Conservation (phyloP, 305 asterid species). For the Ajuga reptans region DNA sequence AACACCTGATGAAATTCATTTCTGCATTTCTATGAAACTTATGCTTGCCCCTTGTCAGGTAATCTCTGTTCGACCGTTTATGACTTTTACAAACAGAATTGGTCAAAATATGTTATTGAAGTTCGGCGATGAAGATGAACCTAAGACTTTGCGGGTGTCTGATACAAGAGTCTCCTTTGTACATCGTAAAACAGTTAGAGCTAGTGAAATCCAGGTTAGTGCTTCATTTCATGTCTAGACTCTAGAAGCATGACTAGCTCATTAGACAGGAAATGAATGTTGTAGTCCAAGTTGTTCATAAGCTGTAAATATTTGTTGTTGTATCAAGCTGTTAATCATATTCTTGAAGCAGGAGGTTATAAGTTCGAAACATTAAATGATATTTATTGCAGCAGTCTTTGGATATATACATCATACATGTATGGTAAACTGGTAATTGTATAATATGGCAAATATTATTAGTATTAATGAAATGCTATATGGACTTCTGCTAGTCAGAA, state of each 20-base stretch:
- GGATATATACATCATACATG: not conserved
- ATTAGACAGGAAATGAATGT: not conserved
- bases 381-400: not conserved
- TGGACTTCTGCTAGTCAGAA: not conserved
- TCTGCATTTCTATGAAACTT: conserved; percentile 23
- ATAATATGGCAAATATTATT: not conserved
- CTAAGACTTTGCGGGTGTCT: conserved; percentile 58
- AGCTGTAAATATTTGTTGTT: not conserved
- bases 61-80: conserved; percentile 69
- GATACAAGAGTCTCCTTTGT: conserved; percentile 79
- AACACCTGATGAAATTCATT: conserved; percentile 14
- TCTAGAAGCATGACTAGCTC: not conserved
- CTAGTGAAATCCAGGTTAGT: conserved; percentile 72
- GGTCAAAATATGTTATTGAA: conserved; percentile 66
- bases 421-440: not conserved
- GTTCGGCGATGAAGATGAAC: conserved; percentile 75
- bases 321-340: not conserved
- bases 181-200: conserved; percentile 45
- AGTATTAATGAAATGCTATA: not conserved
- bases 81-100: conserved; percentile 89
- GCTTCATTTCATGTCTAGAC: conserved; percentile 6
- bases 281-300: conserved; percentile 1
- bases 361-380: not conserved
- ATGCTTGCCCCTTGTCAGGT: conserved; percentile 47
- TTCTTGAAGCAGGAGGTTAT: conserved; percentile 1